Evolutionary conservation across 495 filamentous ascomycete genomes (phyloP), one percentile per base, ranked within the genome.

Genomic region (Aspergillus nidulans): DNA sequence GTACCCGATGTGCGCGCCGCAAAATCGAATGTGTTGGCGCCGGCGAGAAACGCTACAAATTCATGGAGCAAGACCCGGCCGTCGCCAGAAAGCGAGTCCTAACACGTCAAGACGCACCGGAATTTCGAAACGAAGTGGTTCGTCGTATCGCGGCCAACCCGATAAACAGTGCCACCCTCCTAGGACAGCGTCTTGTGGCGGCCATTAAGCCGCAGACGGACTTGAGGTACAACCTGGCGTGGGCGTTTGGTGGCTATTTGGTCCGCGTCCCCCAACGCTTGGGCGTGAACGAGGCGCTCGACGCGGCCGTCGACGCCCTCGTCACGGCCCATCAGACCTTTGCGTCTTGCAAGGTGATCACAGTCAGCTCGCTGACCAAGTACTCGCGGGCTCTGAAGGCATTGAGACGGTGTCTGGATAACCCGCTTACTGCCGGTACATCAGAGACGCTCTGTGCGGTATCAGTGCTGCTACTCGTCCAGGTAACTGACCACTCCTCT

Each of bases 41-140:
- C 6, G 78, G 78, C 26, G 60, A 74, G 55, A 64, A 68, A 46
- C 63, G 77, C 36, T 80, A 70, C 59, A 77, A 77, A 57, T 81
- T 81, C 61, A 66, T 72, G 52, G 61, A 75, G 28, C 65, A 72
- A 25, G 64, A 61, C 30, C 32, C 26, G 10, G 40, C 45, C 19
- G 4, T 39, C 5, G 42, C 15, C 3, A 23, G 32, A n/a, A 55
- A 42, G 38, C 43, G 34, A 20, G 21, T 51, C 1, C 63, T 63
- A 40, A 44, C 25, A 30, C 24, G 13, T 9, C 26, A 18, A 1
- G 21, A 15, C n/a, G 32, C 23, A 26, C 19, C 28, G 49, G 16
- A 39, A 34, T 28, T 42, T 34, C 13, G 49, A 44, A 58, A 51
- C 9, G 21, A 18, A 9, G 13, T 23, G 5, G 23, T 41, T 16